Base-by-base conservation (phyloP, 148 eudicot genomes). In the Camellia granthamiana region DNA sequence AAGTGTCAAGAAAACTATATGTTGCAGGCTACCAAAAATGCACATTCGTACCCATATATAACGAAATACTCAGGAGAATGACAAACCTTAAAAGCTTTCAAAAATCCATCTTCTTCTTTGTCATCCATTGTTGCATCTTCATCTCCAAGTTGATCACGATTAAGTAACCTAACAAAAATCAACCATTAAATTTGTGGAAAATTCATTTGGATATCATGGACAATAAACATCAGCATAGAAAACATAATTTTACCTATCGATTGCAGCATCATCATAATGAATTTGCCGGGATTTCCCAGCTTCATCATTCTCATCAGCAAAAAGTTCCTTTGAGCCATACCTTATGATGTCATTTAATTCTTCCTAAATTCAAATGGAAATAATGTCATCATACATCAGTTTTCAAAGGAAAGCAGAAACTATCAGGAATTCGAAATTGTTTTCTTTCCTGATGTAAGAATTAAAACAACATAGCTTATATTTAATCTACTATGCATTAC, bases 311-410 rank as follows among this genome's bases (percentile, higher is more conserved):
- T 96, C 99, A 82, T 96, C 98, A 80, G 88, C 92, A 86, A 96
- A 96, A 61, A 96, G 84, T 85, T 96, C 99, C 85, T 89, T 92
- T 75, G 99, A 93, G 78, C 99, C 99, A 86, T 93, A 94, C 82
- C 97, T 89, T 66, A 96, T 93, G 85, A 96, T 96, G 89, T 91
- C 99, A 87, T 96, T 97, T 59, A 96, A 81, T 89, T 96, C 99
- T 88, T 93, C 99, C 99, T 96, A 81, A 64, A 85, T 74, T 38
- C 58, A 72, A 77, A 83, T 55, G 21, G 79, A 66, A 81, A 58
- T 42, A 75, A 41, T 19, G 60, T 59, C 68, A 62, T 63, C 65
- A 82, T 56, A 63, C 65, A 77, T 55, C 73, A 42, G 66, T 30
- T 5, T 65, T 54, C 19, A 61, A 10, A 59, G 38, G 38, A 19